Conservation (phyloP, 495 filamentous ascomycete species). For the Gamarada debralockiae region DNA sequence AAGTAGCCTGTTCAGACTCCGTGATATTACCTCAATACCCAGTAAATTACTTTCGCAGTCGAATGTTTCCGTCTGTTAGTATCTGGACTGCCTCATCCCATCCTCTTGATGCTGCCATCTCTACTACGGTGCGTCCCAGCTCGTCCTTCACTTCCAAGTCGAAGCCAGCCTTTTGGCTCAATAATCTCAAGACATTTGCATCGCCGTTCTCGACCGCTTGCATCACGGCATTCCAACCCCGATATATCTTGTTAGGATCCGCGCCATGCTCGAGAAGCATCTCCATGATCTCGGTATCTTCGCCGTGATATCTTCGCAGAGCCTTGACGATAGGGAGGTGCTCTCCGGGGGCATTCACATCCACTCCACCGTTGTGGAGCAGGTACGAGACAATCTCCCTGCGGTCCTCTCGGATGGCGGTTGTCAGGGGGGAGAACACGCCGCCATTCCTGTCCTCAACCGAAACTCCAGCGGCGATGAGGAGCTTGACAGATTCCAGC, state of each 20-base stretch:
- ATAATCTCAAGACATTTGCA: constrained; percentile 33
- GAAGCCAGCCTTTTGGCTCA: constrained; percentile 39
- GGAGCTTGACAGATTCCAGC: constrained; percentile 38
- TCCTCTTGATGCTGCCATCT: constrained; percentile 34
- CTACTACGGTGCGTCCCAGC: constrained; percentile 31
- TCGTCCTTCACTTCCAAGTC: constrained; percentile 39
- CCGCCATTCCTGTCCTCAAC: constrained; percentile 55
- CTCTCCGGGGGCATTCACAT: constrained; percentile 49
- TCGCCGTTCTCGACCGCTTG: constrained; percentile 47
- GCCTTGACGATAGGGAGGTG: constrained; percentile 53
- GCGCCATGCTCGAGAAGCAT: constrained; percentile 47
- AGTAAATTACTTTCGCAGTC: no score
- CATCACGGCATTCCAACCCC: constrained; percentile 49
- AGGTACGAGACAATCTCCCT: constrained; percentile 45
- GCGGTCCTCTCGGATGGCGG: constrained; percentile 48
- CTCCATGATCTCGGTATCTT: constrained; percentile 43
- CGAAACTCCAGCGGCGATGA: constrained; percentile 42
- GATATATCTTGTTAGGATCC: constrained; percentile 50
- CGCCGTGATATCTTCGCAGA: constrained; percentile 40
- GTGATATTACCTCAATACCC: no score
- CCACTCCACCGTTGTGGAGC: constrained; percentile 45
- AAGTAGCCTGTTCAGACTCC: no score
- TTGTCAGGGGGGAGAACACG: constrained; percentile 52
- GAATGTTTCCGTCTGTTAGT: constrained; percentile 9
- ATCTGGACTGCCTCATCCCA: constrained; percentile 33